These are phyloP conservation scores for Blastobotrys illinoisensis DNA, from an alignment of 1,139 yeast genomes.

Conservation along the genomic window DNA sequence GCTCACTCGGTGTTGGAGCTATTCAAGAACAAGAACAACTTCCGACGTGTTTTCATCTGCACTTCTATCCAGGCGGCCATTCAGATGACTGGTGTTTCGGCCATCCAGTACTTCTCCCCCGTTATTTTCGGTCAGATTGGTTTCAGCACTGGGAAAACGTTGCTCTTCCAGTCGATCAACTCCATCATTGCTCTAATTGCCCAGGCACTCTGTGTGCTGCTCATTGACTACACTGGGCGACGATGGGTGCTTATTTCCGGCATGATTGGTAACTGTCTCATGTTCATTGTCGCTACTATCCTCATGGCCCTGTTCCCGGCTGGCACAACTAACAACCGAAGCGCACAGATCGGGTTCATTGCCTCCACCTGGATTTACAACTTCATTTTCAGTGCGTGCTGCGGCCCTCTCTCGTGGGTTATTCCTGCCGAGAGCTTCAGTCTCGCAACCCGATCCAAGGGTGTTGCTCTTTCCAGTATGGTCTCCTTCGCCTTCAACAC, in stretches of 20 bases:
- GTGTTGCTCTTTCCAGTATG: constrained; percentile 49
- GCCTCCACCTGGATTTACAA: constrained; percentile 27
- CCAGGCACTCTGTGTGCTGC: constrained; percentile 16
- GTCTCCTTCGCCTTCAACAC: constrained; percentile 23
- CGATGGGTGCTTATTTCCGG: constrained; percentile 18
- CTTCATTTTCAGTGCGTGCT: constrained; percentile 34
- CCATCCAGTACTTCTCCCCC: constrained; percentile 60
- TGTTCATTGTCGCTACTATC: constrained; percentile 20
- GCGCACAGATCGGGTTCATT: constrained; percentile 26
- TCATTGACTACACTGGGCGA: constrained; percentile 21
- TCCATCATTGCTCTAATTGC: constrained; percentile 24
- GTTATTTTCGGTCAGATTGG: constrained; percentile 43
- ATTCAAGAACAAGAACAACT: constrained; percentile 10
- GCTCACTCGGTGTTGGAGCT: constrained; percentile 12
- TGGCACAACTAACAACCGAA: constrained; percentile 13
- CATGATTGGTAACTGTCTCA: constrained; percentile 4
- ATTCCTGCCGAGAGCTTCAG: constrained; percentile 67
- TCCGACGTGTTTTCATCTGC: constrained; percentile 11
- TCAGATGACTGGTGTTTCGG: constrained; percentile 66
- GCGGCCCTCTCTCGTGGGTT: constrained; percentile 80
- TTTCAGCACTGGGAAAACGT: constrained; percentile 19
- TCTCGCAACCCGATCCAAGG: constrained; percentile 63
- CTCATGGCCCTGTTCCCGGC: constrained; percentile 25
- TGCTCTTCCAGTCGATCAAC: constrained; percentile 22
- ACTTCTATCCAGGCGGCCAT: constrained; percentile 34